Percentiles rank a stretch among this genome's conserved stretches.
Conservation (phyloP, 1,139 yeast species). For the Candida tetrigidarum region DNA sequence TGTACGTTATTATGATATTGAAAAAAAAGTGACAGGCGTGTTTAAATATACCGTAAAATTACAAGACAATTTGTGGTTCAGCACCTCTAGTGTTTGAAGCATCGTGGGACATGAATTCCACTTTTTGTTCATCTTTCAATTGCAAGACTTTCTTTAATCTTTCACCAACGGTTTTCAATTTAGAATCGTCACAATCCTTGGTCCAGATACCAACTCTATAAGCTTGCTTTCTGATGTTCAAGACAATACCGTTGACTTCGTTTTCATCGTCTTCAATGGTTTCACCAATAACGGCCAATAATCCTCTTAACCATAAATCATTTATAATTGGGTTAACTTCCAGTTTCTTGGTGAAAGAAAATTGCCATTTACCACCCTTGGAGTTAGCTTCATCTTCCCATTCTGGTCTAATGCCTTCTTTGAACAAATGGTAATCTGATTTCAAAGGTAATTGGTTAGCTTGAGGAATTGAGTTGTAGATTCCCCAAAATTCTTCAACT, state of each 20-base stretch:
- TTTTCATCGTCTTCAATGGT: conserved; percentile 88
- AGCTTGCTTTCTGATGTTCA: conserved; percentile 83
- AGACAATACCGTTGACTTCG: conserved; percentile 94
- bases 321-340: conserved; percentile 68
- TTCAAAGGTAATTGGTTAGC: conserved; percentile 90
- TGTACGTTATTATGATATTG: neutral
- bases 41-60: conserved; percentile 14
- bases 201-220: conserved; percentile 95
- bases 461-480: conserved; percentile 90
- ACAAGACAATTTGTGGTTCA: conserved; percentile 46
- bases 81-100: conserved; percentile 49
- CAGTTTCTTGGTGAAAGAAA: conserved; percentile 70
- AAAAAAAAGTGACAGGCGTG: neutral
- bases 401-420: conserved; percentile 95
- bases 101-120: conserved; percentile 78
- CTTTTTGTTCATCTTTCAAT: conserved; percentile 66
- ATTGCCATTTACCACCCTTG: conserved; percentile 92
- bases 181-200: conserved; percentile 69
- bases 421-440: conserved; percentile 95
- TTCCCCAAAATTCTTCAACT: conserved; percentile 99
- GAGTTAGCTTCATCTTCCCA: conserved; percentile 95
- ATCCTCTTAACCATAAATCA: conserved; percentile 91
- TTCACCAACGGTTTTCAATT: conserved; percentile 74
- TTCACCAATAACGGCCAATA: conserved; percentile 94
- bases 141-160: conserved; percentile 82